Base-by-base conservation (phyloP, 2,329 filamentous ascomycete genomes). In the Trichoderma pleuroti region DNA sequence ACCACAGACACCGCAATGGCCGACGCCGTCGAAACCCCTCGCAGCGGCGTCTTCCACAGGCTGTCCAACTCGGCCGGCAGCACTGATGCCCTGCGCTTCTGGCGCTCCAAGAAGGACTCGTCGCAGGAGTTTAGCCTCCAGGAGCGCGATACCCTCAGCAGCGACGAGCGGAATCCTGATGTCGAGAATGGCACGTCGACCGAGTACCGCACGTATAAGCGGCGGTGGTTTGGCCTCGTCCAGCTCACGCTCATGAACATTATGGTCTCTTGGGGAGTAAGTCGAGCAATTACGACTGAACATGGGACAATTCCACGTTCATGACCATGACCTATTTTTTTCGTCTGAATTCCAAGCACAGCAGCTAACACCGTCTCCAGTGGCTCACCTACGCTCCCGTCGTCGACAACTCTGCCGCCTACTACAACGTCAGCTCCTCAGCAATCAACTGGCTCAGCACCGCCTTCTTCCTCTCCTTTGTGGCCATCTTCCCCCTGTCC, bases 381-480 rank as follows among this genome's bases (percentile, higher is more conserved):
- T 98, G 95, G 95, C 88, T 98, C 75, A 96, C 94, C 8, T 98
- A 94, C 80, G 92, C 94, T 2, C 92, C 95, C 52, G 90, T 97
- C 36, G 93, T 93, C 2, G 87, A 87, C 39, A 88, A 91, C 26
- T 87, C 93, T 1, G 89, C 94, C 0, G 75, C 85, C 28, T 97
- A 94, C 83, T 98, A 97, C 78, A 75, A 83, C 65, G 92, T 94
- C 14, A 86, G 86, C 39, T 90, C 94, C 77, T 90, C 88, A 18
- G 87, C 88, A 36, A 91, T 98, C 82, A 98, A 98, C 82, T 98
- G 96, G 96, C 86, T 97, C 73, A 94, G 91, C 77, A 98, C 92
- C 0, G 91, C 86, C 49, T 97, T 97, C 78, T 85, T 97, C 62
- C 95, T 98, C 78, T 85, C 94, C 65, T 98, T 97, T 77, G 88